phyloP scores from a whole-genome alignment of 805 yeast genomes.

The Jamesozyma jinghongensis region DNA sequence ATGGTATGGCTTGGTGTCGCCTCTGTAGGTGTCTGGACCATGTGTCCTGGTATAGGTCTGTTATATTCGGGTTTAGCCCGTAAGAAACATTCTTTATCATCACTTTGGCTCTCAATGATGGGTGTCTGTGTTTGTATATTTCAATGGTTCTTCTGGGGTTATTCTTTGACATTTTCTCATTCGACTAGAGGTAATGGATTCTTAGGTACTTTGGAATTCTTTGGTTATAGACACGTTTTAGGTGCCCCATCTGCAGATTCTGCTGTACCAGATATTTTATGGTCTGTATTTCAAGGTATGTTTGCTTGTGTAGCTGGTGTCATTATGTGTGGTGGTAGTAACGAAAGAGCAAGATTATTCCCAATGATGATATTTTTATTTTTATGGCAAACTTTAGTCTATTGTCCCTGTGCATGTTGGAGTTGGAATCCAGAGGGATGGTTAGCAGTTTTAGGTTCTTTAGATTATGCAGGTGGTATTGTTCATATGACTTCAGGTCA shows the following conservation, averaged over 20 bases:
- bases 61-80: constrained; percentile 89
- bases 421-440: constrained; percentile 95
- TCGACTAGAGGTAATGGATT: constrained; percentile 51
- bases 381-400: constrained; percentile 90
- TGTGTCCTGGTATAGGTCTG: constrained; percentile 94
- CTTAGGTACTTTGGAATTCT: constrained; percentile 74
- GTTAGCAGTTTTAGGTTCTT: constrained; percentile 72
- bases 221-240: constrained; percentile 69
- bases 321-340: constrained; percentile 95
- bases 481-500: constrained; percentile 93
- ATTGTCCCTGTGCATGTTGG: constrained; percentile 96
- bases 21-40: constrained; percentile 82
- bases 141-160: constrained; percentile 99
- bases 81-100: constrained; percentile 89
- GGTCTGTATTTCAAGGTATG: constrained; percentile 92
- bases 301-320: constrained; percentile 90
- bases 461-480: constrained; percentile 98
- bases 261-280: constrained; percentile 79
- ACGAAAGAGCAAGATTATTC: constrained; percentile 91
- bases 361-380: constrained; percentile 95
- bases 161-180: constrained; percentile 77
- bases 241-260: constrained; percentile 69
- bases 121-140: constrained; percentile 73
- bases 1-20: constrained; percentile 79
- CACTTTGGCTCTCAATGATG: constrained; percentile 91